phyloP scores from a whole-genome alignment of 768 basidiomycete species.

The Daedaleopsis sinensis region DNA sequence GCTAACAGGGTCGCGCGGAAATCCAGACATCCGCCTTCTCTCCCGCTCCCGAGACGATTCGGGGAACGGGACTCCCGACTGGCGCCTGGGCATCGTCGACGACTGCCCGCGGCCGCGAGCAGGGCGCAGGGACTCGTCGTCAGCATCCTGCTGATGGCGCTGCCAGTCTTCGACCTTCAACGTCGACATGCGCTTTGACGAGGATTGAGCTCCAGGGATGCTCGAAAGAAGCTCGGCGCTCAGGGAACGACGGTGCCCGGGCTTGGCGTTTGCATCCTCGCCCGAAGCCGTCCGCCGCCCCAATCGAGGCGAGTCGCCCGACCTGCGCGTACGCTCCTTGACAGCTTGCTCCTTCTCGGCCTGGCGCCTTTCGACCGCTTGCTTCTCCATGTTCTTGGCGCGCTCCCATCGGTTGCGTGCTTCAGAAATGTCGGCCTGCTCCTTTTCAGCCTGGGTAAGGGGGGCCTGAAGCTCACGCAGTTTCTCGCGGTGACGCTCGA shows the following conservation, averaged over 20 bases:
- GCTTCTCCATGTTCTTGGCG: slow-evolving; percentile 71
- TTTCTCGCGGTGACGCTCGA: slow-evolving; percentile 84
- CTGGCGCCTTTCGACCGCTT: slow-evolving; percentile 71
- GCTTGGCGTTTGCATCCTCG: slow-evolving; percentile 15
- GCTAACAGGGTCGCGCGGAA: slow-evolving; percentile 45
- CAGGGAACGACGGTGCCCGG: slow-evolving; percentile 43
- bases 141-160: slow-evolving; percentile 57
- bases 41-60: slow-evolving; percentile 36
- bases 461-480: slow-evolving; percentile 83
- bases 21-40: slow-evolving; percentile 33
- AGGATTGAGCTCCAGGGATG: slow-evolving; percentile 36
- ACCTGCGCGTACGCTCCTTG: slow-evolving; percentile 34
- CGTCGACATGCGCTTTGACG: slow-evolving; percentile 68
- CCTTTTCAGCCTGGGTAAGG: slow-evolving; percentile 77
- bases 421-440: slow-evolving; percentile 73
- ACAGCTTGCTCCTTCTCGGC: slow-evolving; percentile 62
- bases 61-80: slow-evolving; percentile 61
- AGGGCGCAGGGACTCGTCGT: slow-evolving; percentile 16
- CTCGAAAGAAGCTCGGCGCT: slow-evolving; percentile 65
- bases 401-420: slow-evolving; percentile 85
- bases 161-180: slow-evolving; percentile 90
- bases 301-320: slow-evolving; percentile 12
- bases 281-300: not conserved
- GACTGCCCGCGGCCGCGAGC: slow-evolving; percentile 28
- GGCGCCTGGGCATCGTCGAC: slow-evolving; percentile 41